These are phyloP conservation scores for Phytopythium delawarense DNA, from an alignment of 352 stramenopile genomes.

Conservation along the genomic window DNA sequence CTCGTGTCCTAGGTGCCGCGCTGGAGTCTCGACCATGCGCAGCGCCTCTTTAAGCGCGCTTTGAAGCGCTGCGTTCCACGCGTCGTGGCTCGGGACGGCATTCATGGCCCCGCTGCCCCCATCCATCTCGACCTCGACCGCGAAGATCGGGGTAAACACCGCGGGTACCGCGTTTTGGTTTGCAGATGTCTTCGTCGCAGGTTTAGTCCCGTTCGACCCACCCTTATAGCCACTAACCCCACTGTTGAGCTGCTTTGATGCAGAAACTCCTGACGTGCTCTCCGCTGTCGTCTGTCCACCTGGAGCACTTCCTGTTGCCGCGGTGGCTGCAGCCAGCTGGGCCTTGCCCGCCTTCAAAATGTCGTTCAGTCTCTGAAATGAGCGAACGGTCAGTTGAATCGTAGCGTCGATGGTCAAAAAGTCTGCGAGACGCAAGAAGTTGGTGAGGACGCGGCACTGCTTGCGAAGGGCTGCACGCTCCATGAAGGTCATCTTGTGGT, in stretches of 20 bases:
- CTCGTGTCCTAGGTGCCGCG: conserved; percentile 77
- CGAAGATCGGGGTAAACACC: conserved; percentile 56
- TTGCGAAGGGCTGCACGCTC: conserved; percentile 89
- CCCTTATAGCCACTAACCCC: background rate
- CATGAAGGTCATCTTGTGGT: conserved; percentile 97
- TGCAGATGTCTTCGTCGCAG: conserved; percentile 9
- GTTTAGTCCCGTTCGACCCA: conserved; percentile 6
- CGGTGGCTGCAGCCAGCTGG: conserved; percentile 11
- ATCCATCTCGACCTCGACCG: conserved; percentile 69
- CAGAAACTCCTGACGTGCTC: background rate
- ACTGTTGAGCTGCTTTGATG: background rate
- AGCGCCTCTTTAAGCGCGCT: conserved; percentile 81
- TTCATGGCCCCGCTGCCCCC: conserved; percentile 28
- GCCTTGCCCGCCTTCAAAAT: conserved; percentile 49
- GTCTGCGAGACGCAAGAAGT: conserved; percentile 91
- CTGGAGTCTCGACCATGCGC: conserved; percentile 85
- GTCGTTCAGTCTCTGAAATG: conserved; percentile 57
- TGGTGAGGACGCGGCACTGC: conserved; percentile 89
- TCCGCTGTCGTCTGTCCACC: background rate
- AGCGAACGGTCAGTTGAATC: conserved; percentile 82
- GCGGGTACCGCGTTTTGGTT: conserved; percentile 7
- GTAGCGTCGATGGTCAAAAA: conserved; percentile 89
- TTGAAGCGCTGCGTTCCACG: conserved; percentile 69
- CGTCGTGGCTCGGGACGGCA: conserved; percentile 53
- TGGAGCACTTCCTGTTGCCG: background rate